These are phyloP conservation scores for Entophlyctis luteolus DNA, from an alignment of 192 early-diverging fungal species.

Conservation along the genomic window DNA sequence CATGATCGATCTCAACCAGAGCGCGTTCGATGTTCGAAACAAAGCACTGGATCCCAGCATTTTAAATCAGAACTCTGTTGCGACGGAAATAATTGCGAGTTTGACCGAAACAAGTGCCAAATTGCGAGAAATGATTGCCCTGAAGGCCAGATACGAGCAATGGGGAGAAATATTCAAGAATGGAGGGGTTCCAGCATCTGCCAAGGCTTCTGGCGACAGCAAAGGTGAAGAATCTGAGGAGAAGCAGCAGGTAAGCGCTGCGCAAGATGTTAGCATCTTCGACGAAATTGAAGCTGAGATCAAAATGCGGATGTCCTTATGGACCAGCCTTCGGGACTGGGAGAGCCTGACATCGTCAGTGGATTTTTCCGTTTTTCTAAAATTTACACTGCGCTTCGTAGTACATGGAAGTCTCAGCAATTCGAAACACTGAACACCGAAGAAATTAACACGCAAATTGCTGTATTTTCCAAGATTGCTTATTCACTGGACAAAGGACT, in stretches of 20 bases:
- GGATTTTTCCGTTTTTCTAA: not conserved
- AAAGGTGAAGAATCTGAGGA: slow-evolving; percentile 25
- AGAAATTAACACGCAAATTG: slow-evolving; percentile 53
- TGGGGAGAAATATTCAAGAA: slow-evolving; percentile 55
- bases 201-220: slow-evolving; percentile 14
- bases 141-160: slow-evolving; percentile 46
- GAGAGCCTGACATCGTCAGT: slow-evolving; percentile 45
- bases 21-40: slow-evolving; percentile 55
- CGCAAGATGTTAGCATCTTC: slow-evolving; percentile 36
- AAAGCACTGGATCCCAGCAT: slow-evolving; percentile 59
- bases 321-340: slow-evolving; percentile 57
- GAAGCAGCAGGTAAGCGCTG: slow-evolving; percentile 5
- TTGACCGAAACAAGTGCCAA: slow-evolving; percentile 44
- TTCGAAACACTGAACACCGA: slow-evolving; percentile 61
- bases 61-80: slow-evolving; percentile 40
- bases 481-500: slow-evolving; percentile 62
- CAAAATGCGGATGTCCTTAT: slow-evolving; percentile 53
- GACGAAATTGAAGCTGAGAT: slow-evolving; percentile 56
- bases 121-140: slow-evolving; percentile 43
- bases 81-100: slow-evolving; percentile 44
- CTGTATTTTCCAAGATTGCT: slow-evolving; percentile 47
- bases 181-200: slow-evolving; percentile 35
- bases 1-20: slow-evolving; percentile 43
- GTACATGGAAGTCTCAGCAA: slow-evolving; percentile 40
- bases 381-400: not conserved